A percentile compares a stretch with the other conserved stretches of the same genome.
phyloP scores from a whole-genome alignment of 2,329 filamentous ascomycete species.

The Exophiala bonariae region DNA sequence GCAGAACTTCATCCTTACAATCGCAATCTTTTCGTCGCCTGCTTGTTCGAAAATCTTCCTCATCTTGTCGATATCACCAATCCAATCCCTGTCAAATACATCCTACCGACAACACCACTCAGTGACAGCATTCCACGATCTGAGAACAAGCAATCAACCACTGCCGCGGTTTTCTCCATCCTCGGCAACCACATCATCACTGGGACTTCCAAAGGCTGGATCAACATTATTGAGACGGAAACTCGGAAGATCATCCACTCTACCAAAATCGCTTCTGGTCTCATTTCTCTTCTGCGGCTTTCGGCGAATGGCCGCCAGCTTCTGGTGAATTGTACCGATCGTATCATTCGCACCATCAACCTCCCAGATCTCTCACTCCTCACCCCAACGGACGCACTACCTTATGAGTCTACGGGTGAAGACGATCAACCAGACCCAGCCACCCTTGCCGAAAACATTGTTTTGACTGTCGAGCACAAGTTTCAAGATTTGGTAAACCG shows the following conservation, averaged over 20 bases:
- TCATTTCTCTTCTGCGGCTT: slow-evolving; percentile 83
- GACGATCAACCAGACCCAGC: slow-evolving; percentile 70
- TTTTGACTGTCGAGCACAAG: slow-evolving; percentile 92
- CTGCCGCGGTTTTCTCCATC: slow-evolving; percentile 83
- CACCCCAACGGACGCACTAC: slow-evolving; percentile 14
- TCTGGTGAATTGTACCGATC: slow-evolving; percentile 89
- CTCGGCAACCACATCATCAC: slow-evolving; percentile 85
- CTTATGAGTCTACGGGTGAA: slow-evolving; percentile 37
- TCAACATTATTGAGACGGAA: slow-evolving; percentile 88
- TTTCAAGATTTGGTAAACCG: slow-evolving; percentile 97
- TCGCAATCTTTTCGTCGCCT: slow-evolving; percentile 82
- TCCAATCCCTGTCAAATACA: slow-evolving; percentile 69
- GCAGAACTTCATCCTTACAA: slow-evolving; percentile 92
- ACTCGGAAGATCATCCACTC: slow-evolving; percentile 85
- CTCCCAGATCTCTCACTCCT: slow-evolving; percentile 69
- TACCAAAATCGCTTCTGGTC: slow-evolving; percentile 80
- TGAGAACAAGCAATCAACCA: slow-evolving; percentile 93
- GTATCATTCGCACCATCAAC: slow-evolving; percentile 89
- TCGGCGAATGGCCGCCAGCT: slow-evolving; percentile 82
- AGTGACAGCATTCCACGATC: slow-evolving; percentile 64
- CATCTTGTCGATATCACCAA: slow-evolving; percentile 79
- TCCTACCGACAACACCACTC: slow-evolving; percentile 78
- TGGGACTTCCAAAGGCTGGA: slow-evolving; percentile 91
- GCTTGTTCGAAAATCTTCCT: slow-evolving; percentile 90
- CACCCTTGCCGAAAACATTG: slow-evolving; percentile 59